These are phyloP conservation scores for Penicillium griseofulvum DNA, from an alignment of 2,329 filamentous ascomycete genomes.

Conservation along the genomic window DNA sequence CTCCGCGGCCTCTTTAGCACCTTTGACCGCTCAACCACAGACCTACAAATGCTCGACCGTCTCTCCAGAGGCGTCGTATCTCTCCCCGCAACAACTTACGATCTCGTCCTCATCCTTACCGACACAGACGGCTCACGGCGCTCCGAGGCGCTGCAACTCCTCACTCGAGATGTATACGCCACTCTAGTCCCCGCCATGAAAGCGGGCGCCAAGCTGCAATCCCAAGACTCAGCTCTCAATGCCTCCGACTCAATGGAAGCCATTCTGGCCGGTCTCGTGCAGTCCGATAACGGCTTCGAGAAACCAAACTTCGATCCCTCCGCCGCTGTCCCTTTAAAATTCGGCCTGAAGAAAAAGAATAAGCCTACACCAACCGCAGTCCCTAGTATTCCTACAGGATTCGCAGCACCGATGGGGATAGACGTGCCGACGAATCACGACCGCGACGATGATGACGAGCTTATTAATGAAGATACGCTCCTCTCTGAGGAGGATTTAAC, in stretches of 20 bases:
- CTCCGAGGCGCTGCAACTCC: slow-evolving; percentile 61
- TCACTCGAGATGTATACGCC: slow-evolving; percentile 66
- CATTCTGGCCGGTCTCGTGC: slow-evolving; percentile 24
- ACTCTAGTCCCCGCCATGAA: slow-evolving; percentile 69
- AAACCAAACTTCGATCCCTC: slow-evolving; percentile 65
- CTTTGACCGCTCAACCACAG: slow-evolving; percentile 72
- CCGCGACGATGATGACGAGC: slow-evolving; percentile 69
- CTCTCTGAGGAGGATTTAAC: slow-evolving; percentile 81
- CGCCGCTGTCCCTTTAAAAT: slow-evolving; percentile 60
- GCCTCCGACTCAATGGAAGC: slow-evolving; percentile 34
- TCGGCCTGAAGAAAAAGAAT: slow-evolving; percentile 62
- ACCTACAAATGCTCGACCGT: slow-evolving; percentile 97
- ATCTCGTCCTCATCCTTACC: slow-evolving; percentile 77
- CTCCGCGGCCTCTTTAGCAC: slow-evolving; percentile 68
- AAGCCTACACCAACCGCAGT: slow-evolving; percentile 16
- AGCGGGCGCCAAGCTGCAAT: slow-evolving; percentile 58
- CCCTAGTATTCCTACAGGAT: slow-evolving; percentile 38
- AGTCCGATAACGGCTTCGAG: slow-evolving; percentile 56
- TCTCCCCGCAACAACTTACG: slow-evolving; percentile 75
- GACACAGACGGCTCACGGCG: slow-evolving; percentile 67
- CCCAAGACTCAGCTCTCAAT: slow-evolving; percentile 63
- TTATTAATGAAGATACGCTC: slow-evolving; percentile 88
- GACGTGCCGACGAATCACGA: slow-evolving; percentile 43
- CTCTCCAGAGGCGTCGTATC: slow-evolving; percentile 76
- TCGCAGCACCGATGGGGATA: slow-evolving; percentile 30